Conservation (phyloP, 495 filamentous ascomycete genomes). For the Penicillium arizonense region DNA sequence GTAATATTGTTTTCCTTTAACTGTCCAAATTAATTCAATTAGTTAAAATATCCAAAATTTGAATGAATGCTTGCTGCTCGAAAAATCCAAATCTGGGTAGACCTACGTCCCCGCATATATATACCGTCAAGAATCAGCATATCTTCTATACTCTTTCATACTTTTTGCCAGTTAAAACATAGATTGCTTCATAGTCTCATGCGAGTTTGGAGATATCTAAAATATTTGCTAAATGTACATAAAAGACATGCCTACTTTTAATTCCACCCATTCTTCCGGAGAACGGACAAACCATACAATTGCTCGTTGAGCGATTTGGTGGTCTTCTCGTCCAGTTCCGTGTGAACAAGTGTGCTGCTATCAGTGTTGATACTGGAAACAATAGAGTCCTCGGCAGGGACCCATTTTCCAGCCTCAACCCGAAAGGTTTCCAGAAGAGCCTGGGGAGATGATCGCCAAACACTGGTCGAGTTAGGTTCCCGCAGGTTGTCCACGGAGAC, state of each 20-base stretch:
- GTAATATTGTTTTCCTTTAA: no score
- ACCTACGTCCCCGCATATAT: no score
- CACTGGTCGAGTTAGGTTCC: slow-evolving; percentile 38
- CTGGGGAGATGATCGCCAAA: slow-evolving; percentile 27
- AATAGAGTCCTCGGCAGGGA: slow-evolving; percentile 20
- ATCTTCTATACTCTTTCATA: no score
- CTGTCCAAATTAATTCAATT: no score
- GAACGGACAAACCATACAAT: slow-evolving; percentile 68
- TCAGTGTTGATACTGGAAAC: slow-evolving; percentile 27
- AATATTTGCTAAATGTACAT: slow-evolving; percentile 11
- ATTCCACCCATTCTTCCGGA: slow-evolving; percentile 63
- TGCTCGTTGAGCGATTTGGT: slow-evolving; percentile 42
- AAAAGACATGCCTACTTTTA: slow-evolving; percentile 10
- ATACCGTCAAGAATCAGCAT: no score
- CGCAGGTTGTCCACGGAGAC: slow-evolving; percentile 56
- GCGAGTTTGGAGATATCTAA: slow-evolving; percentile 1
- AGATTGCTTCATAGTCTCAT: not conserved
- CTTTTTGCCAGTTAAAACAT: not conserved
- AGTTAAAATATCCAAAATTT: no score
- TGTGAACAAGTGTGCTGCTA: slow-evolving; percentile 32
- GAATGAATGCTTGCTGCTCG: no score
- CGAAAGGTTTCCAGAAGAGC: slow-evolving; percentile 30
- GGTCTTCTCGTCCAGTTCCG: slow-evolving; percentile 32
- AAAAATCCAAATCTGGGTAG: no score
- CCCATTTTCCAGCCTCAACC: slow-evolving; percentile 20